These are phyloP conservation scores for Citrus cavaleriei DNA, from an alignment of 345 rosid genomes.

Conservation along the genomic window DNA sequence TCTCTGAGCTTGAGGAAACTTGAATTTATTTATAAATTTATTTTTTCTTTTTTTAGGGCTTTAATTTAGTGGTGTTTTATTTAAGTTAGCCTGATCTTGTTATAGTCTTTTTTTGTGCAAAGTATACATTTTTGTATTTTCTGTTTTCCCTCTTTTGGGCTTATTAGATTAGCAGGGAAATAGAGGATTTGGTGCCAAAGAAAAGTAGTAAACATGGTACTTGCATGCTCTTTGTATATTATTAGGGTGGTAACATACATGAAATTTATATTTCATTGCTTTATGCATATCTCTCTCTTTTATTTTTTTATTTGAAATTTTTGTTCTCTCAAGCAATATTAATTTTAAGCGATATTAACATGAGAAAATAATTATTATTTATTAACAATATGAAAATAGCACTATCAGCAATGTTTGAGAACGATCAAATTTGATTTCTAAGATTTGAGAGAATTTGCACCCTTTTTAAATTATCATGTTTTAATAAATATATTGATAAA, in stretches of 20 bases:
- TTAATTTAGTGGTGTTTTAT: background rate
- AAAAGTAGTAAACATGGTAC: conserved; percentile 20
- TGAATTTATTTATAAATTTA: background rate
- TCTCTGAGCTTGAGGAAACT: conserved; percentile 2
- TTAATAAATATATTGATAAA: no score
- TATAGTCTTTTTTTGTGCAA: conserved; percentile 21
- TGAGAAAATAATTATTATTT: no score
- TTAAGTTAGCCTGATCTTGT: conserved; percentile 17
- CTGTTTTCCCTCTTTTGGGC: background rate
- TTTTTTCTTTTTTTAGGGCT: background rate
- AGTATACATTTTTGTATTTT: conserved; percentile 4
- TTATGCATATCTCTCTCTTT: background rate
- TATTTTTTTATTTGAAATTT: background rate
- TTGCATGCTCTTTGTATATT: conserved; percentile 14
- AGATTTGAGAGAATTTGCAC: background rate
- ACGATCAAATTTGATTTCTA: background rate
- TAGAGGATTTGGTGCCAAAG: conserved; percentile 11
- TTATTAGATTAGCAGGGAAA: conserved; percentile 1
- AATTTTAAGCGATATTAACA: no score
- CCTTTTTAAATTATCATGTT: no score
- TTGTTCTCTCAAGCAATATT: background rate
- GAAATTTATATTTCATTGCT: background rate
- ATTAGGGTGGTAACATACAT: conserved; percentile 4
- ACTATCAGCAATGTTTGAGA: background rate
- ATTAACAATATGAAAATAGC: no score